Percentiles rank a stretch among this genome's conserved stretches.
These are phyloP conservation scores for Cercophora scortea DNA, from an alignment of 495 filamentous ascomycete genomes.

Conservation along the genomic window DNA sequence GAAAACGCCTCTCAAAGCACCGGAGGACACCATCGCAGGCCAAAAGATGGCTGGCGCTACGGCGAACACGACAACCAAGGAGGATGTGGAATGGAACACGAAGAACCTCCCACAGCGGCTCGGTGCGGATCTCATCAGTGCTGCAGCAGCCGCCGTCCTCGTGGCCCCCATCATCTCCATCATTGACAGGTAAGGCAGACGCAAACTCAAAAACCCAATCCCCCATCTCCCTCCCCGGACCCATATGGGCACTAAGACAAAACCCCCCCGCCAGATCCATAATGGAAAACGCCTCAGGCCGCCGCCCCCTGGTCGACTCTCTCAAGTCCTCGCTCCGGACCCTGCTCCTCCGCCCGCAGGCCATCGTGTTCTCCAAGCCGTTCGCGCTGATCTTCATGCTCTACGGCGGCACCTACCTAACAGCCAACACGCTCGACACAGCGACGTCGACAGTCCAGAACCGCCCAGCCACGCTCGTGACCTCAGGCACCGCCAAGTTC, in stretches of 20 bases:
- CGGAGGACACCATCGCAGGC: neutral
- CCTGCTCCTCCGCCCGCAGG: slow-evolving; percentile 60
- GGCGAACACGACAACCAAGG: neutral
- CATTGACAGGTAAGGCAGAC: slow-evolving; percentile 70
- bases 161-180: slow-evolving; percentile 84
- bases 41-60: neutral
- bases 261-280: slow-evolving; percentile 54
- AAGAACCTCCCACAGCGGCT: slow-evolving; percentile 60
- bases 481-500: slow-evolving; percentile 75
- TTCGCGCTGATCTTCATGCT: slow-evolving; percentile 82
- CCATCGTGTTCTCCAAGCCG: slow-evolving; percentile 68
- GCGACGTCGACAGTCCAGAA: slow-evolving; percentile 55
- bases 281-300: slow-evolving; percentile 90
- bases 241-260: no score
- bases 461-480: slow-evolving; percentile 49
- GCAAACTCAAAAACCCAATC: neutral
- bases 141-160: slow-evolving; percentile 67
- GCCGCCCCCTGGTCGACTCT: slow-evolving; percentile 59
- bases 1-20: neutral
- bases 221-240: neutral
- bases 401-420: slow-evolving; percentile 86
- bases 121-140: slow-evolving; percentile 64
- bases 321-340: slow-evolving; percentile 54
- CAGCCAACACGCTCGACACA: slow-evolving; percentile 85
- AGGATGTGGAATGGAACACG: slow-evolving; percentile 61